phyloP scores from a whole-genome alignment of 176 grass and related monocot genomes.

The Rhynchospora breviuscula region DNA sequence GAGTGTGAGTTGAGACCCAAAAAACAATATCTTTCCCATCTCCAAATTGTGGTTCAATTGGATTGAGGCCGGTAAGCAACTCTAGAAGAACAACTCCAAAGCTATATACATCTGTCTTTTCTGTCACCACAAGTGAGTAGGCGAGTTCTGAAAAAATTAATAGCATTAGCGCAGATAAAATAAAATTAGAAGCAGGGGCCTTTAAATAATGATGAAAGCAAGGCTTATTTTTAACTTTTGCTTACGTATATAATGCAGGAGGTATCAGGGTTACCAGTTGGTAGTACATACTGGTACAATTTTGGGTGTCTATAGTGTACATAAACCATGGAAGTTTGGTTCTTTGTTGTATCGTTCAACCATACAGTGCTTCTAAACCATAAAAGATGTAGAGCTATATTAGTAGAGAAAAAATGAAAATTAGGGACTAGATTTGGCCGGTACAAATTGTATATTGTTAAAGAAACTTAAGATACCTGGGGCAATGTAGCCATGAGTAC shows the following conservation, averaged over 20 bases:
- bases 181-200: not conserved
- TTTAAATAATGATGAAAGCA: not conserved
- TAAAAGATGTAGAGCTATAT: not conserved
- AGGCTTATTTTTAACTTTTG: not conserved
- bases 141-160: slow-evolving; percentile 48
- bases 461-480: slow-evolving; percentile 37
- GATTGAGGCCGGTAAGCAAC: slow-evolving; percentile 55
- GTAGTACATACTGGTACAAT: not conserved
- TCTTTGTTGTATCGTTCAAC: not conserved
- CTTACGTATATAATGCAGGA: not conserved
- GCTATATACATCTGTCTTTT: slow-evolving; percentile 94
- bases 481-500: slow-evolving; percentile 87
- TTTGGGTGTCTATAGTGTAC: not conserved
- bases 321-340: not conserved
- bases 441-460: not conserved
- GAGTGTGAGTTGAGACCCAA: slow-evolving; percentile 52
- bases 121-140: slow-evolving; percentile 61
- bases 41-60: slow-evolving; percentile 64
- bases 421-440: not conserved
- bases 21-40: slow-evolving; percentile 76
- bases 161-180: not conserved
- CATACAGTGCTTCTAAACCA: not conserved
- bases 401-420: not conserved
- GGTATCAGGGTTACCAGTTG: not conserved
- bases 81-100: slow-evolving; percentile 84